Evolutionary conservation across 768 basidiomycete genomes (phyloP), one percentile per base, ranked within the genome.

Genomic region (Russula olivacea): DNA sequence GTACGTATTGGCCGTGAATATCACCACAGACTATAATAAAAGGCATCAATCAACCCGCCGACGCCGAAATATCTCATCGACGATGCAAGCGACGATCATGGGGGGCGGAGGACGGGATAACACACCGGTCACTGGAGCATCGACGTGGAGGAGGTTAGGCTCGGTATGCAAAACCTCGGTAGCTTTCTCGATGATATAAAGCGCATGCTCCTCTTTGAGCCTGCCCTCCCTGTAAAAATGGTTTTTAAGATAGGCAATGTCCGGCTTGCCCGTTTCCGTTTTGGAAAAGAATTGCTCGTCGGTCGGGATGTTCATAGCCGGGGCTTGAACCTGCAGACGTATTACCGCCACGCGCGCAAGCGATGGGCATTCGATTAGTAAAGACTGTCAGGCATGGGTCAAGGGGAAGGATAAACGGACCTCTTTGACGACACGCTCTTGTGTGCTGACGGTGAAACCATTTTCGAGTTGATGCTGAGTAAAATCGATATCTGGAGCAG

Each of bases 1-100:
- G 73, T 69, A 97, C 96, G 77, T 99, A 99, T 91, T 99, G 96
- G 0, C 96, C 96, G 70, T 98, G 96, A 51, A 98, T 97, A 77
- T 98, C 96, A 53, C 96, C 97, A 74, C 96, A 98, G 11, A 75
- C 74, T 75, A 45, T 7, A 41, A 51, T 57, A 15, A 34, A 21
- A 28, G 10, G 3, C 36, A 93, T 69, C n/a, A 23, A 60, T 63
- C 45, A 56, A 61, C 61, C 21, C 41, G 21, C 40, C 41, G 58
- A 65, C 40, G 19, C 40, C 32, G 57, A 66, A 66, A 66, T 28
- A 69, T 67, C 9, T 15, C 53, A 17, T 28, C 32, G 30, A 64
- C 65, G n/a, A 66, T 67, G 59, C 65, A 69, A 49, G 57, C 36
- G 68, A 69, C 68, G 30, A 48, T 36, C 55, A 10, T 8, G 56